Evolutionary conservation across 371 early-diverging fungal species (phyloP), one percentile per base, ranked within the genome.

Genomic region (Mucor circinelloides): DNA sequence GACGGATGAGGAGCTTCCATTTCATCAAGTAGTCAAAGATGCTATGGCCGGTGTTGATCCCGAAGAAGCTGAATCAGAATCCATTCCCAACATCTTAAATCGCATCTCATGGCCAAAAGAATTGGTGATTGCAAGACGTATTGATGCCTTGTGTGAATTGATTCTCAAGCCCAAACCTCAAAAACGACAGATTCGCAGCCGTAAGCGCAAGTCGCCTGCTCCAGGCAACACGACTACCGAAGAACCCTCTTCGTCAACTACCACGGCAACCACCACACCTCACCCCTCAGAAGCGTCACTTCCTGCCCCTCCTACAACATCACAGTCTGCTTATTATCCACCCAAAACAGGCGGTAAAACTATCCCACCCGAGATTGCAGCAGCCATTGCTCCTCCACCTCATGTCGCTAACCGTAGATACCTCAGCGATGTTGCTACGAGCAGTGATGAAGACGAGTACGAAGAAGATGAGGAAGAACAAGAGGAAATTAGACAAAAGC

Each of bases 71-170:
- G 54, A 75, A 9, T 57, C 52, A 0, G 66, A 69, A 23, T 50
- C 64, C 3, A 65, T 62, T 2, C 15, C 69, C 15, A 63, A 36
- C 31, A 71, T 66, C 38, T 69, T 77, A 17, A 60, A 65, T 1
- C 79, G 78, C 23, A 81, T 80, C 64, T 77, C 82, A 54, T 87
- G 86, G 86, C 75, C 82, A 3, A 85, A 85, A 63, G 87, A 87
- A 30, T 70, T 82, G 2, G 83, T 86, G 3, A 82, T 86, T 31
- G 70, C 78, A n/a, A 71, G 85, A 55, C 84, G 87, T 30, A 75
- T 87, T 34, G 85, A 87, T 28, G 72, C 81, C 40, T 64, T 87
- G 57, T 83, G 83, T 56, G 80, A 82, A 60, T 74, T 87, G 42
- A 85, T 87, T 36, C 67, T 80, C 31, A 67, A 80, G 54, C 85